A percentile compares a stretch with the other conserved stretches of the same genome.
phyloP scores from a whole-genome alignment of 768 basidiomycete genomes.

The Psilocybe tampanensis region DNA sequence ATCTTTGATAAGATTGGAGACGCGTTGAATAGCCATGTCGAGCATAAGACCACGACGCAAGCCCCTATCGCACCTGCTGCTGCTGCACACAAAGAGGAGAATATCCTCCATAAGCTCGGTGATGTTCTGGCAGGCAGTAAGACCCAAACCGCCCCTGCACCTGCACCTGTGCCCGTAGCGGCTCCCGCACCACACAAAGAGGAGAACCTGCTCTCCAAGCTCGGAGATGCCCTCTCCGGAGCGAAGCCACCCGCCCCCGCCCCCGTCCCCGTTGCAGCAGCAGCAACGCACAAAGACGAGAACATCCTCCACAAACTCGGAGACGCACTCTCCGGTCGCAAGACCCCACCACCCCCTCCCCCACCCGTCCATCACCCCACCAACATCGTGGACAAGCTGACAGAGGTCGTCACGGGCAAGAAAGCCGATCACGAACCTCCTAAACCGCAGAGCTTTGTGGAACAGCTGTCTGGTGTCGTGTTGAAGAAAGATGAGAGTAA shows the following conservation, averaged over 20 bases:
- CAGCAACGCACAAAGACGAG: constrained; percentile 6
- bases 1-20: constrained; percentile 15
- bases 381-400: constrained; percentile 11
- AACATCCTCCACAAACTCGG: constrained; percentile 12
- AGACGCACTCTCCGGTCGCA: not conserved
- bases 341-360: too few species aligned
- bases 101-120: too few species aligned
- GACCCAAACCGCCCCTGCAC: not conserved
- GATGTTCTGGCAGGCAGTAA: too few species aligned
- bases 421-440: not conserved
- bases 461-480: constrained; percentile 1
- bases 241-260: not conserved
- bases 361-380: too few species aligned
- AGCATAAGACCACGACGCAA: not conserved
- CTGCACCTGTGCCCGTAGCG: not conserved
- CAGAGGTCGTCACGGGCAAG: constrained; percentile 6
- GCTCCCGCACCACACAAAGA: not conserved
- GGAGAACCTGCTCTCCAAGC: constrained; percentile 7
- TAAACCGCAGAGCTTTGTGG: not conserved
- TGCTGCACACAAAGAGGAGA: too few species aligned
- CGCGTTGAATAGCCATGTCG: constrained; percentile 2
- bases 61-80: not conserved
- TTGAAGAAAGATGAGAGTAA: constrained; percentile 4
- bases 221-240: constrained; percentile 7
- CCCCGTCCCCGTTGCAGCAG: not conserved